Percentiles rank a stretch among this genome's conserved stretches.
Conservation (phyloP, 768 basidiomycete species). For the Pleurotus ostreatus region DNA sequence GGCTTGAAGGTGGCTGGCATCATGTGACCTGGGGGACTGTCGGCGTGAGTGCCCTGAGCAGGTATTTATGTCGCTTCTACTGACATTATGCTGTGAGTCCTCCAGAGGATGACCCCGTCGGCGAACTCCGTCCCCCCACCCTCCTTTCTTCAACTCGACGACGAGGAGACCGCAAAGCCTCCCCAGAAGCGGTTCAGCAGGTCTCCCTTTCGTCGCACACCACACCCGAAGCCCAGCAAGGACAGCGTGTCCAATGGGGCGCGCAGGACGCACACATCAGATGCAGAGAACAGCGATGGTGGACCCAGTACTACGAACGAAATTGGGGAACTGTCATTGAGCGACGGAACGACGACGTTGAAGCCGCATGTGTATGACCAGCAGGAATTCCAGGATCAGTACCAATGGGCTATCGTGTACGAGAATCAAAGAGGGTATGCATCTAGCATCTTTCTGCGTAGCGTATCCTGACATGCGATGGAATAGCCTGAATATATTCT, state of each 20-base stretch:
- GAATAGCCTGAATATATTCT: constrained; percentile 60
- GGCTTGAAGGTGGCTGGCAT: no score
- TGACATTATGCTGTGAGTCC: no score
- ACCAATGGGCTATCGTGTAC: constrained; percentile 75
- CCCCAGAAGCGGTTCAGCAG: background rate
- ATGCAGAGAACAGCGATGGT: background rate
- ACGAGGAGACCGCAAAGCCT: background rate
- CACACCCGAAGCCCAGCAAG: background rate
- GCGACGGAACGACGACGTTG: background rate
- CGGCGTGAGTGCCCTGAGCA: no score
- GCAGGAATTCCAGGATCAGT: constrained; percentile 36
- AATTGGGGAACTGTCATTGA: background rate
- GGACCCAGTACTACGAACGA: background rate
- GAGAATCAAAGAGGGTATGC: constrained; percentile 82
- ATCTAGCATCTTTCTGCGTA: background rate
- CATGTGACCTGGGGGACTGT: no score
- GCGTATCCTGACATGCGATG: background rate
- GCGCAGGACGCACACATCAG: background rate
- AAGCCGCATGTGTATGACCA: background rate
- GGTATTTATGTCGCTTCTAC: no score
- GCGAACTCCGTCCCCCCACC: constrained; percentile 1
- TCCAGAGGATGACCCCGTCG: background rate
- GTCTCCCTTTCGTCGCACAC: background rate
- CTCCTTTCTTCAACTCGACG: constrained; percentile 6
- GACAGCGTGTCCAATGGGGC: background rate